phyloP scores from a whole-genome alignment of 2,329 filamentous ascomycete genomes.

The Penicillium polonicum region DNA sequence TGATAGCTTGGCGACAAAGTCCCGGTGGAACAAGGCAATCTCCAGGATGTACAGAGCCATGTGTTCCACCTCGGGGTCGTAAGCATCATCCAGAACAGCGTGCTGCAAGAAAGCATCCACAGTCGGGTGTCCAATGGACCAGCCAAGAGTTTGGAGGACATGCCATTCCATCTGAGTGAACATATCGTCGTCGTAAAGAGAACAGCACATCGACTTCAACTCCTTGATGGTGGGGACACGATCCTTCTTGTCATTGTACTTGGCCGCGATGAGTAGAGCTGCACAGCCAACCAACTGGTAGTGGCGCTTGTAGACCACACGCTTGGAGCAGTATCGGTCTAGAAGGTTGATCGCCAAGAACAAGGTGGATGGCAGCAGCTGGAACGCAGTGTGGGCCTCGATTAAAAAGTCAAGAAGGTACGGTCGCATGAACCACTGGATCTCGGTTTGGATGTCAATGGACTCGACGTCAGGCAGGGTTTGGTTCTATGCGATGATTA shows the following conservation, averaged over 20 bases:
- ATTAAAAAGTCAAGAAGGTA: slow-evolving; percentile 98
- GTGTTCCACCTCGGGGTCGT: slow-evolving; percentile 85
- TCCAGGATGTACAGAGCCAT: slow-evolving; percentile 94
- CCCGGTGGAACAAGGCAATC: slow-evolving; percentile 92
- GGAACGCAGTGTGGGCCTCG: slow-evolving; percentile 93
- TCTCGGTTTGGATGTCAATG: slow-evolving; percentile 98
- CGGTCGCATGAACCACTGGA: slow-evolving; percentile 99
- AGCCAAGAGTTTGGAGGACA: slow-evolving; percentile 93
- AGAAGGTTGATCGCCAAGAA: slow-evolving; percentile 96
- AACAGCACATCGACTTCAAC: slow-evolving; percentile 98
- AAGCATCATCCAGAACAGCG: slow-evolving; percentile 71
- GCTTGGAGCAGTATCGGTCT: slow-evolving; percentile 95
- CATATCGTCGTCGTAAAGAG: slow-evolving; percentile 97
- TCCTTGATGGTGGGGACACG: slow-evolving; percentile 96
- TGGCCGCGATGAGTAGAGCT: slow-evolving; percentile 91
- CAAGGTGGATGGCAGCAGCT: slow-evolving; percentile 87
- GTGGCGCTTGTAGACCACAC: slow-evolving; percentile 98
- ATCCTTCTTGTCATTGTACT: slow-evolving; percentile 99
- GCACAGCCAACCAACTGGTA: slow-evolving; percentile 98
- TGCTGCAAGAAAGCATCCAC: slow-evolving; percentile 91
- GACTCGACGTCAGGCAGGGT: slow-evolving; percentile 94
- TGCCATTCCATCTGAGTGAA: slow-evolving; percentile 99
- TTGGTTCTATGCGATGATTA: slow-evolving; percentile 59
- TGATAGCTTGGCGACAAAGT: slow-evolving; percentile 90
- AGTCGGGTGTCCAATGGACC: slow-evolving; percentile 93